Percentiles rank a stretch among this genome's conserved stretches.
Evolutionary conservation across 345 rosid genomes (phyloP).

Genomic region (Salix caprea): DNA sequence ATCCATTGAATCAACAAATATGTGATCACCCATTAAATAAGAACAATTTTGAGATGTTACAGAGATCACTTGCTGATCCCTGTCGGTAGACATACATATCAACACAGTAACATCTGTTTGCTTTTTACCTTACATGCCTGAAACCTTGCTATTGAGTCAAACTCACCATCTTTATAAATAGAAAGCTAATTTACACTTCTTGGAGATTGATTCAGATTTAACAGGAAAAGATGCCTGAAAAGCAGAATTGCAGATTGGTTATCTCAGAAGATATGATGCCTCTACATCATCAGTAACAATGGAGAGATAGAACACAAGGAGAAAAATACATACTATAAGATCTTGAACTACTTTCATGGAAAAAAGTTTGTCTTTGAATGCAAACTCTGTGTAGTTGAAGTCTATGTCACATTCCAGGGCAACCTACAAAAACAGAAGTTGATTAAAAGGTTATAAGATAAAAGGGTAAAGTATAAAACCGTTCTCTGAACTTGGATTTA

Average conservation of each 20-base stretch:
- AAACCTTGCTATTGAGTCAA: neutral
- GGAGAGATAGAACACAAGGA: neutral
- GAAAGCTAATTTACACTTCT: constrained; percentile 29
- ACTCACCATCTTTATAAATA: constrained; percentile 1
- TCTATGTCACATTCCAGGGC: constrained; percentile 27
- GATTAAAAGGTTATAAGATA: neutral
- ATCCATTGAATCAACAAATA: neutral
- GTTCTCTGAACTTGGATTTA: neutral
- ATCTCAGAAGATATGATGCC: neutral
- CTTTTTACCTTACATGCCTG: neutral
- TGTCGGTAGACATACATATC: neutral
- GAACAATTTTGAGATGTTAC: neutral
- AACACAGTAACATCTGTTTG: neutral
- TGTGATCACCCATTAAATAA: neutral
- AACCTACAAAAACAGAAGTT: constrained; percentile 12
- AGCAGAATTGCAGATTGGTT: neutral
- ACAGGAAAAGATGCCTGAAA: constrained; percentile 14
- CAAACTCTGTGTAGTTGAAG: constrained; percentile 13
- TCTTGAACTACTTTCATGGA: constrained; percentile 9
- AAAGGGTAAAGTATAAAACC: neutral
- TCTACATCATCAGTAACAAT: neutral
- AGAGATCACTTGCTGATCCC: neutral
- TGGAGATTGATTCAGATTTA: constrained; percentile 16
- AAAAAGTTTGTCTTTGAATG: constrained; percentile 14
- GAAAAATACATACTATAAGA: constrained; percentile 21